Evolutionary conservation across 2,329 filamentous ascomycete genomes (phyloP), one percentile per base, ranked within the genome.

Genomic region (Gaeumannomyces tritici): DNA sequence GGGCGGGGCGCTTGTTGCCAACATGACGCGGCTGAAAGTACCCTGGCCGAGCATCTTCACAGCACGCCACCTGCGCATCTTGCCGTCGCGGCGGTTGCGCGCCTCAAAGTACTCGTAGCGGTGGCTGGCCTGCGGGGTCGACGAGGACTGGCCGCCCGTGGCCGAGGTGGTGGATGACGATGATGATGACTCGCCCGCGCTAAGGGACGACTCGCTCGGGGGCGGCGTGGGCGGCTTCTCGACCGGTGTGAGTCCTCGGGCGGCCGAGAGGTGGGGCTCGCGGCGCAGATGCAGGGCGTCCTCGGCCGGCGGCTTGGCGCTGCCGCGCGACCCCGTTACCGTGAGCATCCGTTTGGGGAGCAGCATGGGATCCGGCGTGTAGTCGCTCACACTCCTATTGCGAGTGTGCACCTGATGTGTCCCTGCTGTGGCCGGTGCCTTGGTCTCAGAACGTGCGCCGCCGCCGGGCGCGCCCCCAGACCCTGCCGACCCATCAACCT

Each of bases 1-100:
- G 13, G 78, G 75, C 55, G 85, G 82, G 71, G 96, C 86, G 69
- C 89, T 91, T 13, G 93, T 96, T 5, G 93, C 95, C 55, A 99
- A 80, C 76, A 96, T 89, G 26, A 99, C 95, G 70, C 90, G 90
- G 73, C 93, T 97, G 73, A 99, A 99, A 0, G 95, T 97, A 51
- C 95, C 95, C 69, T 96, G 91, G 6, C 95, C 95, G 7, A 99
- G 82, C 66, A 88, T 79, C 63, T 90, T 88, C 54, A 99, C 76
- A 15, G 89, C 89, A 67, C 90, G 85, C 86, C 95, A 99, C 66
- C 85, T 82, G 63, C 89, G 85, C 26, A 85, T 80, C 72, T 93
- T 92, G 66, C 84, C 77, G 63, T 91, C 86, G 60, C 82, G 79
- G 42, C 89, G 80, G 2, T 84, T 88, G 66, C 77, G 80, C 31